Conservation (phyloP, 495 filamentous ascomycete species). For the Hypomontagnella submonticulosa region DNA sequence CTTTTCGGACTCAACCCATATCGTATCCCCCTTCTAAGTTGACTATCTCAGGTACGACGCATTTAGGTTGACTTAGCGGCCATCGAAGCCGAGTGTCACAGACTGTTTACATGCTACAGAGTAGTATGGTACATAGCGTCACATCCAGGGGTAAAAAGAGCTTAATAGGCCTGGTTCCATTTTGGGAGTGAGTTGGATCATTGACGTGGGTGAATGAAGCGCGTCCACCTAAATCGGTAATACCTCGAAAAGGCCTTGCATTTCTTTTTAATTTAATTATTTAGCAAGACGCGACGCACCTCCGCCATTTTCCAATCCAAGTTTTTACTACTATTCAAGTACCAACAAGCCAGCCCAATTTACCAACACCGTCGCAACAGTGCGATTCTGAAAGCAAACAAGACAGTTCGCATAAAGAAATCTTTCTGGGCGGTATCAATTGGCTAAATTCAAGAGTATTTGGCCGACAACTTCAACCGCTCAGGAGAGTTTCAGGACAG, state of each 20-base stretch:
- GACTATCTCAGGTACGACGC: conserved; percentile 12
- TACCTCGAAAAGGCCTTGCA: conserved; percentile 20
- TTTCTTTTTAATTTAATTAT: conserved; percentile 21
- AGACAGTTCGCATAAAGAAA: conserved; percentile 4
- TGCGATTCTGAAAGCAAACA: background rate
- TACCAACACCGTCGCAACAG: conserved; percentile 1
- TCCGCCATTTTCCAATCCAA: conserved; percentile 4
- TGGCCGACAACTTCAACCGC: conserved; percentile 9
- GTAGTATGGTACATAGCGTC: conserved; percentile 33
- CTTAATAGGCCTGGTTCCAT: conserved; percentile 34
- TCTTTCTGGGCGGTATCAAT: conserved; percentile 16
- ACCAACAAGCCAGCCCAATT: background rate
- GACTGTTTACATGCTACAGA: conserved; percentile 17
- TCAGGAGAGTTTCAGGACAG: conserved; percentile 7
- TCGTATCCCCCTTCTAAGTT: conserved; percentile 5
- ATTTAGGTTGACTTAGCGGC: conserved; percentile 19
- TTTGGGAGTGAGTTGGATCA: conserved; percentile 25
- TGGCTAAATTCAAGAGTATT: conserved; percentile 10
- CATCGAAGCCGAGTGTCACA: conserved; percentile 24
- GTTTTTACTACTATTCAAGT: background rate
- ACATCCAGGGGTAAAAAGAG: conserved; percentile 41
- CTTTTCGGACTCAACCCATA: conserved; percentile 19
- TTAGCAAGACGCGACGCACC: conserved; percentile 33
- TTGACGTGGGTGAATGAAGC: conserved; percentile 30
- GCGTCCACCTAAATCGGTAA: conserved; percentile 32